A percentile compares a stretch with the other conserved stretches of the same genome.
Conservation (phyloP, 192 early-diverging fungal genomes). For the Coemansia sp. region DNA sequence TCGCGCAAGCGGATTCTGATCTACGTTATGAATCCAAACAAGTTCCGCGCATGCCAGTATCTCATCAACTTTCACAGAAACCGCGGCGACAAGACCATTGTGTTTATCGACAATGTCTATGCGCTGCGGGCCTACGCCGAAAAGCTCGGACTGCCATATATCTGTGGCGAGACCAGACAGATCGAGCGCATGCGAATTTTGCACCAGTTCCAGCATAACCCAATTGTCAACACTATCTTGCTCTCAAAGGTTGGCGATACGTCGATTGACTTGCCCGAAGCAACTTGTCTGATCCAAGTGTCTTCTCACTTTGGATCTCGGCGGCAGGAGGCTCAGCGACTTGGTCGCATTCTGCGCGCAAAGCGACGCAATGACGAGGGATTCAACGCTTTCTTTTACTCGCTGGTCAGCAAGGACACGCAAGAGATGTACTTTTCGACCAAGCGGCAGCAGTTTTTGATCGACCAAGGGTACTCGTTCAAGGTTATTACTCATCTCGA, state of each 20-base stretch:
- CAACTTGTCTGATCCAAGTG: conserved; percentile 97
- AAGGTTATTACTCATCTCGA: conserved; percentile 97
- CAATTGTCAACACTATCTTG: conserved; percentile 87
- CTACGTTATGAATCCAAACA: conserved; percentile 97
- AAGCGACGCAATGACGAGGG: conserved; percentile 92
- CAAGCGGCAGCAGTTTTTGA: conserved; percentile 98
- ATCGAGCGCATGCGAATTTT: conserved; percentile 91
- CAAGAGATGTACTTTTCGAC: conserved; percentile 99
- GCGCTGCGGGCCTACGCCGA: conserved; percentile 91
- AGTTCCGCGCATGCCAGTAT: conserved; percentile 98
- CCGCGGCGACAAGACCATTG: conserved; percentile 97
- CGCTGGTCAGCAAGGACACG: conserved; percentile 97
- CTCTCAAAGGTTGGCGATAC: conserved; percentile 96
- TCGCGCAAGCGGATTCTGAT: conserved; percentile 84
- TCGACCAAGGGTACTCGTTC: conserved; percentile 99
- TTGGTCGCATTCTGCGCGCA: conserved; percentile 93
- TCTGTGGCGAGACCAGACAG: conserved; percentile 89
- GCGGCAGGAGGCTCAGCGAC: conserved; percentile 97
- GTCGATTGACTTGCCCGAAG: conserved; percentile 98
- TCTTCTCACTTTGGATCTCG: conserved; percentile 98
- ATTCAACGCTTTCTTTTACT: conserved; percentile 98
- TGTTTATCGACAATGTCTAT: conserved; percentile 99
- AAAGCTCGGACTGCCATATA: conserved; percentile 80
- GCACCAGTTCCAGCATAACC: conserved; percentile 93
- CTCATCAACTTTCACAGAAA: conserved; percentile 91